phyloP scores from a whole-genome alignment of 306 rosid genomes.

The Cicer cuneatum region DNA sequence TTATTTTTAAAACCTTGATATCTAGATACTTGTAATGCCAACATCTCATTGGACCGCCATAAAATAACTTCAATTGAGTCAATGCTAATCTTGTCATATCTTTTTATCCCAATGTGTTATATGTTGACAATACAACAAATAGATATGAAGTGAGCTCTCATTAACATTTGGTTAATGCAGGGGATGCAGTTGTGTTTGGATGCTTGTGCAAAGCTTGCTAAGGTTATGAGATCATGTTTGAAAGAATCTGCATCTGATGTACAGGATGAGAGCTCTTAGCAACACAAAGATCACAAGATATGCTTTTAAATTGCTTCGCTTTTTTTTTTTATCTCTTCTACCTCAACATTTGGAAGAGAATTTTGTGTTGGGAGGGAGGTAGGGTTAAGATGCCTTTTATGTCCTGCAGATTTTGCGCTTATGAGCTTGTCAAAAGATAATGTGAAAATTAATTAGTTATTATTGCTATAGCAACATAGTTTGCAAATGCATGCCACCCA shows the following conservation, averaged over 20 bases:
- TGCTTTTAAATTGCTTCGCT: slow-evolving; percentile 31
- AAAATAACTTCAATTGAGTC: background rate
- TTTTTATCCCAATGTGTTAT: background rate
- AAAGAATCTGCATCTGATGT: slow-evolving; percentile 66
- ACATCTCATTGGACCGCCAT: slow-evolving; percentile 3
- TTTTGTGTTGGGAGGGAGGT: slow-evolving; percentile 24
- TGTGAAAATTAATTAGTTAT: background rate
- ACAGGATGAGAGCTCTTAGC: slow-evolving; percentile 44
- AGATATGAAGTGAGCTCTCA: slow-evolving; percentile 1
- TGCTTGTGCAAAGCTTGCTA: slow-evolving; percentile 84
- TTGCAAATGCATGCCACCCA: slow-evolving; percentile 22
- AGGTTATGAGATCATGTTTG: slow-evolving; percentile 82
- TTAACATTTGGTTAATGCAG: slow-evolving; percentile 52
- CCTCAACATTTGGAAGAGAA: slow-evolving; percentile 40
- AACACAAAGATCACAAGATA: slow-evolving; percentile 29
- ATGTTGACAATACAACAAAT: slow-evolving; percentile 1
- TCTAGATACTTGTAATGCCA: slow-evolving; percentile 3
- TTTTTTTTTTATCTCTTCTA: background rate
- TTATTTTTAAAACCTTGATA: background rate
- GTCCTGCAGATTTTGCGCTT: slow-evolving; percentile 52
- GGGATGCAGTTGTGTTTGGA: slow-evolving; percentile 92
- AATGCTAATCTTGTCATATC: slow-evolving; percentile 20
- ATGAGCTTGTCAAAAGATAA: slow-evolving; percentile 42
- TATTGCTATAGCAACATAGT: slow-evolving; percentile 22
- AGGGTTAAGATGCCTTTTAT: slow-evolving; percentile 28